Evolutionary conservation across 2,329 filamentous ascomycete species (phyloP).

Genomic region (Ophiosphaerella korrae): DNA sequence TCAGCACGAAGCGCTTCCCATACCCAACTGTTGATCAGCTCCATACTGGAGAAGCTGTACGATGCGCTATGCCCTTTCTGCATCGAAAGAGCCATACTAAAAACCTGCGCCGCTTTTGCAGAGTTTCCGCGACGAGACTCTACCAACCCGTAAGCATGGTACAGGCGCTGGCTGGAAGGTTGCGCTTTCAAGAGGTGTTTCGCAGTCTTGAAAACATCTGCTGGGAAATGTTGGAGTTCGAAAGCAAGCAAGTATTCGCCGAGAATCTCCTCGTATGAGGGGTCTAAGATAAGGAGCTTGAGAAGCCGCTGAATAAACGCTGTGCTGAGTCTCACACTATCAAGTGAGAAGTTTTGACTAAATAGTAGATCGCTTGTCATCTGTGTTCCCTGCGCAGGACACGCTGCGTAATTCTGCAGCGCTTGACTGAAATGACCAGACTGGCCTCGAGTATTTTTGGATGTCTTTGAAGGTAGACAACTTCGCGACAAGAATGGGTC

Average conservation of each 20-base stretch:
- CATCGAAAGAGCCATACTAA: constrained; percentile 70
- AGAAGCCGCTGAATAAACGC: constrained; percentile 50
- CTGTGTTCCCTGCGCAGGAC: constrained; percentile 18
- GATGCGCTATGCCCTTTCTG: constrained; percentile 33
- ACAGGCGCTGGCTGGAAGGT: constrained; percentile 68
- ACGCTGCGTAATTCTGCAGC: constrained; percentile 10
- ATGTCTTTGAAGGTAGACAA: constrained; percentile 39
- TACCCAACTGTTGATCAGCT: constrained; percentile 64
- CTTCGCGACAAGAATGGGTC: constrained; percentile 59
- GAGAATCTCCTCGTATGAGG: constrained; percentile 53
- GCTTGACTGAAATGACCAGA: constrained; percentile 8
- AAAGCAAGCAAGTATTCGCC: constrained; percentile 74
- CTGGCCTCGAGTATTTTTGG: not conserved
- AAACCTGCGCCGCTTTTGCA: constrained; percentile 66
- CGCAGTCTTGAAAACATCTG: constrained; percentile 68
- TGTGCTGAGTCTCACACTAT: constrained; percentile 8
- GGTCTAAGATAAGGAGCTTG: constrained; percentile 59
- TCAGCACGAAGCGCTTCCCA: constrained; percentile 67
- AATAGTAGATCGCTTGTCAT: constrained; percentile 36
- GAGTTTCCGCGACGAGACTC: constrained; percentile 65
- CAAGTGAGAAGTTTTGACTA: constrained; percentile 25
- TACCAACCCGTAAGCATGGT: constrained; percentile 78
- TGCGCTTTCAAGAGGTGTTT: constrained; percentile 74
- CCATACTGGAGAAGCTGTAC: constrained; percentile 49
- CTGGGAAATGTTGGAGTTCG: constrained; percentile 61